Percentiles rank a stretch among this genome's conserved stretches.
These are phyloP conservation scores for Quercus mongolica DNA, from an alignment of 306 rosid species.

Conservation along the genomic window DNA sequence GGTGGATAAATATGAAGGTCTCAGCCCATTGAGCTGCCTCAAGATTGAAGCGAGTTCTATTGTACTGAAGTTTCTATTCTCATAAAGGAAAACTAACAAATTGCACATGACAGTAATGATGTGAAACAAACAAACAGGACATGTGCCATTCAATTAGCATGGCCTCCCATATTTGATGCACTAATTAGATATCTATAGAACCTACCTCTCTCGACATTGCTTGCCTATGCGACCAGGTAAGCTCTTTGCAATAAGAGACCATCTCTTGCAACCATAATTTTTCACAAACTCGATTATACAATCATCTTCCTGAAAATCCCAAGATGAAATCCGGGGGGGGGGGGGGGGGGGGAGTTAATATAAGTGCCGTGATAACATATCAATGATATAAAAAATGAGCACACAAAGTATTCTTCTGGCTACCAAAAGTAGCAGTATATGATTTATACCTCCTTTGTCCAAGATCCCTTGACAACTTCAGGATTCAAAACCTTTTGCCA, in stretches of 20 bases:
- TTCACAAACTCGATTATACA: conserved; percentile 39
- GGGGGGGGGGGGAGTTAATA: not conserved
- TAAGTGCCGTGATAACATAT: conserved; percentile 4
- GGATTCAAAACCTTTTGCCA: conserved; percentile 63
- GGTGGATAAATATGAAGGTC: no score
- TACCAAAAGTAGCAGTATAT: conserved; percentile 2
- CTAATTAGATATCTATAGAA: not conserved
- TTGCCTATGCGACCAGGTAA: conserved; percentile 64
- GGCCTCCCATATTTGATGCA: not conserved
- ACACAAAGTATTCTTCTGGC: not conserved
- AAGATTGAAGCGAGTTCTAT: not conserved
- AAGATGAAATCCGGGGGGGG: no score
- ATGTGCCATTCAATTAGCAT: not conserved
- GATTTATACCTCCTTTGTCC: conserved; percentile 56
- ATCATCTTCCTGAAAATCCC: conserved; percentile 53
- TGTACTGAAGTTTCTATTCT: not conserved
- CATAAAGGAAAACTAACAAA: not conserved
- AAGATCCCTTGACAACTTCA: conserved; percentile 53
- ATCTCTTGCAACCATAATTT: conserved; percentile 43
- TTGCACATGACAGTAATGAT: not conserved
- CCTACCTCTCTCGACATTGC: conserved; percentile 73
- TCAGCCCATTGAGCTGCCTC: not conserved
- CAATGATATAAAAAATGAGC: not conserved
- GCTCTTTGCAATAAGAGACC: conserved; percentile 51
- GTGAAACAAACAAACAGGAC: not conserved